Evolutionary conservation across 306 rosid species (phyloP), one percentile per base, ranked within the genome.

Genomic region (Leucaena leucocephala): DNA sequence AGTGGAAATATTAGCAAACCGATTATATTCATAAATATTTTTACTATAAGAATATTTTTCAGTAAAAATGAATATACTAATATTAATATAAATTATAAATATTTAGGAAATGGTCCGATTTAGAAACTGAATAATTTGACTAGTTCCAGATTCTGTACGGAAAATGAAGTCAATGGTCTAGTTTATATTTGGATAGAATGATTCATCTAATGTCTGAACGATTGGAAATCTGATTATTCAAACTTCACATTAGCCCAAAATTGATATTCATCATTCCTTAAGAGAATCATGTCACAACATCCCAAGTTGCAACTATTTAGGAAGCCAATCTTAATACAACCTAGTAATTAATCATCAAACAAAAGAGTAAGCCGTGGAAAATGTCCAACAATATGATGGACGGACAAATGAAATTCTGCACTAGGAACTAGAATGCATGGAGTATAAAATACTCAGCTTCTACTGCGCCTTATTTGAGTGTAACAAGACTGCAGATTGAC

Each of bases 391-490:
- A 62, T 67, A 81, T 67, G 52, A 79, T 44, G 49, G 54, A 72
- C 46, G 52, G 35, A 71, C 68, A 74, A 75, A 66, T 74, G 50
- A 76, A 36, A 70, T 55, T 78, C 65, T 76, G 82, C 82, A 39
- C 70, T 74, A 40, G 39, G 9, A 76, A 62, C 8, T 62, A 11
- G 40, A 13, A 34, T 39, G 63, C 66, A 7, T n/a, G 8, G 61
- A 66, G 45, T 48, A 36, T 58, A 48, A 59, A 65, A 68, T 36
- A 62, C 59, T 75, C 68, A 78, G 72, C 79, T 50, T 58, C 85
- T 0, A 27, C 27, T 52, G 36, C 15, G 57, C 59, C 79, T 46
- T 74, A 69, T 80, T 76, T 83, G 19, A 58, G 21, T n/a, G 46
- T 36, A 36, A 61, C 40, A 27, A 59, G 67, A 11, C 8, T 33